phyloP scores from a whole-genome alignment of 2,329 filamentous ascomycete species.

The Hymenoscyphus fraxineus region DNA sequence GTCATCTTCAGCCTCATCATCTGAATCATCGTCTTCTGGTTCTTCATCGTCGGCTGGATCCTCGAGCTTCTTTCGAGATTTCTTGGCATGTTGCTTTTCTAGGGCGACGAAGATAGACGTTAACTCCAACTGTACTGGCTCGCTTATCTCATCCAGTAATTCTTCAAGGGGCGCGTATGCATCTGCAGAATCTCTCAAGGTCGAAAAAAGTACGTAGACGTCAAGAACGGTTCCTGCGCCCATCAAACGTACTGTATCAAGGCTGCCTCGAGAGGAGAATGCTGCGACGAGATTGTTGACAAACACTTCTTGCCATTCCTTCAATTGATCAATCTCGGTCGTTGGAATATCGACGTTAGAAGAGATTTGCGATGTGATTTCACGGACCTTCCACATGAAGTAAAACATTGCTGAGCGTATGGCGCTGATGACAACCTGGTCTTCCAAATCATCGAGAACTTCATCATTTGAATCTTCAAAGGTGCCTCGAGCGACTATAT shows the following conservation, averaged over 20 bases:
- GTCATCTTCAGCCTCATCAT: constrained; percentile 57
- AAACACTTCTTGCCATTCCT: constrained; percentile 52
- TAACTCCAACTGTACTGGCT: constrained; percentile 61
- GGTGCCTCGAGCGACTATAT: constrained; percentile 70
- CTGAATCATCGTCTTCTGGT: constrained; percentile 61
- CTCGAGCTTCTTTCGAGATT: constrained; percentile 57
- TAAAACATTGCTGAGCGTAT: constrained; percentile 80
- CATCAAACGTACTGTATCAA: constrained; percentile 74
- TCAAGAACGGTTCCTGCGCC: constrained; percentile 78
- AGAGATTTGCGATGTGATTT: constrained; percentile 52
- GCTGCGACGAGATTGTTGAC: constrained; percentile 62
- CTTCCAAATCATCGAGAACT: constrained; percentile 72
- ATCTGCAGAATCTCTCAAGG: constrained; percentile 52
- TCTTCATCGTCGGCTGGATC: constrained; percentile 70
- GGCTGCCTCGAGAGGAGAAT: constrained; percentile 62
- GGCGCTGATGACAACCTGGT: constrained; percentile 70
- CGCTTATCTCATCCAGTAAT: constrained; percentile 66
- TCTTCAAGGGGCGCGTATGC: constrained; percentile 53
- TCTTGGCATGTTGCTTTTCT: constrained; percentile 75
- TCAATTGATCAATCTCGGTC: constrained; percentile 57
- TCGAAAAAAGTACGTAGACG: constrained; percentile 73
- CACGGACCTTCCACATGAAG: constrained; percentile 87
- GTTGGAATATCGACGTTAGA: constrained; percentile 53
- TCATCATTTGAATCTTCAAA: constrained; percentile 61
- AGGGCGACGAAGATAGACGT: constrained; percentile 72